These are phyloP conservation scores for Blastobotrys muscicola DNA, from an alignment of 805 yeast species.

Conservation along the genomic window DNA sequence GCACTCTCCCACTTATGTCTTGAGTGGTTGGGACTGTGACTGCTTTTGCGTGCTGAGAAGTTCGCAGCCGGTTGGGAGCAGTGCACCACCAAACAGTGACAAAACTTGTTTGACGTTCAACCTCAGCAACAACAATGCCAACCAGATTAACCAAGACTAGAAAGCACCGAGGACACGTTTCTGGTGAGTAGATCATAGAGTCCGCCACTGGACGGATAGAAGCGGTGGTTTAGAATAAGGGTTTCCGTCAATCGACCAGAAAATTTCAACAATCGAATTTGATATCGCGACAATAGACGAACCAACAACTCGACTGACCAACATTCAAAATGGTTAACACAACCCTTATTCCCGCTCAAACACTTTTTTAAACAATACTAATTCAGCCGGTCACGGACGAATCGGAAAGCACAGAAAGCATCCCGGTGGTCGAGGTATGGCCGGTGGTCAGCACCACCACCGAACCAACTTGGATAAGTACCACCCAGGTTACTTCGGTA, in stretches of 20 bases:
- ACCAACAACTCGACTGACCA: neutral
- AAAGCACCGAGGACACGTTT: slow-evolving; percentile 99
- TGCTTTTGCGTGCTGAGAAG: too few relatives aligned
- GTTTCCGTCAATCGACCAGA: too few relatives aligned
- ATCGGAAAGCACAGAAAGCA: slow-evolving; percentile 99
- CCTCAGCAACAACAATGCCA: slow-evolving; percentile 51
- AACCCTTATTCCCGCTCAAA: slow-evolving; percentile 9
- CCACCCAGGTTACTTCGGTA: slow-evolving; percentile 99
- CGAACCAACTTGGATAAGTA: slow-evolving; percentile 99
- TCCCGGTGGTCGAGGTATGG: slow-evolving; percentile 99
- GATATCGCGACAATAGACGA: too few relatives aligned
- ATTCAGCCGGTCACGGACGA: slow-evolving; percentile 94
- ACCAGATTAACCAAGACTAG: slow-evolving; percentile 99
- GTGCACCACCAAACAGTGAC: too few relatives aligned
- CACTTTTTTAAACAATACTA: slow-evolving; percentile 7
- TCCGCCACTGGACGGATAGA: too few relatives aligned
- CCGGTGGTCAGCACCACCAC: slow-evolving; percentile 99
- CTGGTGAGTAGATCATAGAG: slow-evolving; percentile 24
- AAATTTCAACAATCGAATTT: too few relatives aligned
- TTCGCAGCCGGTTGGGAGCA: too few relatives aligned
- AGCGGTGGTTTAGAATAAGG: too few relatives aligned
- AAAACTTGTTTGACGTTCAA: too few relatives aligned
- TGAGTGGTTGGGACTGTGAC: too few relatives aligned
- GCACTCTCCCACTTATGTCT: too few relatives aligned
- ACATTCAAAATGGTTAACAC: slow-evolving; percentile 7